Evolutionary conservation across 768 basidiomycete species (phyloP).

Genomic region (Gautieria morchelliformis): DNA sequence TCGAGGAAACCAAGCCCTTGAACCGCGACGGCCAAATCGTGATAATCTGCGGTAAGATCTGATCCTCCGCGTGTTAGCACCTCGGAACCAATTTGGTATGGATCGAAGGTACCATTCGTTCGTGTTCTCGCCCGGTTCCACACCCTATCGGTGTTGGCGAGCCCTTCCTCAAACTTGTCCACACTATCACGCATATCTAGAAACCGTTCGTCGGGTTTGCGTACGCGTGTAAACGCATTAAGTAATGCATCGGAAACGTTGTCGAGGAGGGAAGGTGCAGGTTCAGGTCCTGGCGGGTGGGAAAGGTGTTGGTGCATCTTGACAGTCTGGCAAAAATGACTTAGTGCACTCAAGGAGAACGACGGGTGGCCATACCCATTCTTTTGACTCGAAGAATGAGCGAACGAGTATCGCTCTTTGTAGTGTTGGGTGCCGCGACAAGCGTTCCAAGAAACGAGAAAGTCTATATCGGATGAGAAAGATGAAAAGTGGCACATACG

Average conservation of each 20-base stretch:
- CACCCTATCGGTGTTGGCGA: slow-evolving; percentile 69
- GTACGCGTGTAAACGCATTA: slow-evolving; percentile 91
- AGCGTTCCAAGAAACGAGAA: slow-evolving; percentile 82
- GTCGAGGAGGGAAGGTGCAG: slow-evolving; percentile 75
- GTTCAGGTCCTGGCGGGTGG: slow-evolving; percentile 82
- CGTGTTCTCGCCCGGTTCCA: slow-evolving; percentile 71
- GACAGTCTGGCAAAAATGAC: slow-evolving; percentile 54
- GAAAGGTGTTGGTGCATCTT: slow-evolving; percentile 95
- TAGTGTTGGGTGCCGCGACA: slow-evolving; percentile 89
- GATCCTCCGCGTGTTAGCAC: slow-evolving; percentile 26
- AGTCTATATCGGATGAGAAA: slow-evolving; percentile 40
- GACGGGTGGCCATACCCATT: slow-evolving; percentile 68
- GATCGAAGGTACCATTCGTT: slow-evolving; percentile 67
- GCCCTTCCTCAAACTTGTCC: slow-evolving; percentile 96
- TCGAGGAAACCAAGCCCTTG: slow-evolving; percentile 97
- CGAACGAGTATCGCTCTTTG: slow-evolving; percentile 86
- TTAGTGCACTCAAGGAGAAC: background rate
- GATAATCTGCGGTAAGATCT: slow-evolving; percentile 97
- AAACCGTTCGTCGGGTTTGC: slow-evolving; percentile 96
- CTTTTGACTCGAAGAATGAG: slow-evolving; percentile 91
- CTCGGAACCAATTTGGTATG: background rate
- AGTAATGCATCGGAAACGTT: slow-evolving; percentile 92
- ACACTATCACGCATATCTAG: slow-evolving; percentile 83
- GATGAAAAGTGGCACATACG: background rate
- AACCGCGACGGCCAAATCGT: slow-evolving; percentile 91